Base-by-base conservation (phyloP, 352 stramenopile genomes). In the Phytophthora colocasiae region DNA sequence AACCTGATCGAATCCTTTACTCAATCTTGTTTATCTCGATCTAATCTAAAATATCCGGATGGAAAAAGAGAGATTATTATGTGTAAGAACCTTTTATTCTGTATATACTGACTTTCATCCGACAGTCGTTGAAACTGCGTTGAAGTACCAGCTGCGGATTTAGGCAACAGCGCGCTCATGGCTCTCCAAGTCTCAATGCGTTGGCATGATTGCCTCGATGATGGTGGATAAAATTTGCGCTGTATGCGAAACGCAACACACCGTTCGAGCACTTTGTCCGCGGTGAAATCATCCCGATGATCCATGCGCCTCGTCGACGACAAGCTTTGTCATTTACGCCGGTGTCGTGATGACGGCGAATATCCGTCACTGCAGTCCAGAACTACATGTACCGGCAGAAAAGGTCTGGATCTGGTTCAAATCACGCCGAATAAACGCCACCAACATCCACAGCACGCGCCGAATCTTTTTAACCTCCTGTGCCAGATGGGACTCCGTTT, bases 211-310 rank as follows among this genome's bases (percentile, higher is more conserved):
- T 36, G 27, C 14, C 26, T 3, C 29, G 15, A 54, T 24, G 57
- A 72, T 56, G 56, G 48, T 57, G 56, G 48, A 49, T 57, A 71
- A 72, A 63, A 43, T 63, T 72, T 63, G 57, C n/a, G 22, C 5
- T 10, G 12, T 55, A 63, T 72, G 63, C 57, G 63, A 68, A n/a
- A 62, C 49, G 56, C 48, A 46, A 5, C n/a, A 32, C 46, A 36
- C 10, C n/a, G 15, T 43, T 57, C 34, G 45, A 66, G 38, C n/a
- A 31, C 39, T 36, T 58, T 9, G 38, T 7, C n/a, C 17, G 29
- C 39, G n/a, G 56, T 63, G 31, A 47, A 40, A 46, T 60, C 40
- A 58, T 58, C 36, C 34, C 52, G 39, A 50, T 52, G 53, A 52
- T 27, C 53, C 27, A 8, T 15, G 26, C 29, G 3, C 31, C n/a